Evolutionary conservation across 129 eudicot genomes (phyloP).

Genomic region (Helianthus annuus): DNA sequence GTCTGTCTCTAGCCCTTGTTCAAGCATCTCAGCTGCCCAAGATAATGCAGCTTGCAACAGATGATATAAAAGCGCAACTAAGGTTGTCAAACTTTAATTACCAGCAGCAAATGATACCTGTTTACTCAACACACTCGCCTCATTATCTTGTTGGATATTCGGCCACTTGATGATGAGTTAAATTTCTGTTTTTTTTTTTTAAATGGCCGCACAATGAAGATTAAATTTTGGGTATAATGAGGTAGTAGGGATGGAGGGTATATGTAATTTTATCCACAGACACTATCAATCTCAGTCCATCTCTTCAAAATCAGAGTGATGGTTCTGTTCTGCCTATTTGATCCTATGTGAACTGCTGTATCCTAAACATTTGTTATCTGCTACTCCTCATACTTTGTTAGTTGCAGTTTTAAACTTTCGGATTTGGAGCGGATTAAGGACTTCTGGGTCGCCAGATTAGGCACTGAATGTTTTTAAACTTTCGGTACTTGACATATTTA

Average conservation of each 20-base stretch:
- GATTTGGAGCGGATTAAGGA: too few species aligned
- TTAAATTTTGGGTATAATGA: not conserved
- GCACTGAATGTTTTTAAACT: too few species aligned
- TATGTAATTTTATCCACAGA: not conserved
- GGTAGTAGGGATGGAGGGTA: not conserved
- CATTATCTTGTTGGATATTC: slow-evolving; percentile 30
- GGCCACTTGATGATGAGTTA: slow-evolving; percentile 13
- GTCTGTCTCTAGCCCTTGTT: slow-evolving; percentile 42
- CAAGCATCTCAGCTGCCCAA: slow-evolving; percentile 49
- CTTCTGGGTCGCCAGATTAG: too few species aligned
- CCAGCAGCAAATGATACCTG: slow-evolving; percentile 22
- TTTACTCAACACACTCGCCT: slow-evolving; percentile 26
- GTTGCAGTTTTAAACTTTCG: too few species aligned
- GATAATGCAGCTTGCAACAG: slow-evolving; percentile 9
- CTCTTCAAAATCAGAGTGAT: too few species aligned
- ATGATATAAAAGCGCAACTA: slow-evolving; percentile 13
- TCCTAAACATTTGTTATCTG: too few species aligned
- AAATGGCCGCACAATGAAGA: not conserved
- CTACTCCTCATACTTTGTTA: too few species aligned
- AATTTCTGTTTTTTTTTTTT: not conserved
- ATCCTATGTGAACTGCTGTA: too few species aligned
- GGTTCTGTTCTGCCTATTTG: too few species aligned
- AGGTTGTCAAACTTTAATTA: not conserved
- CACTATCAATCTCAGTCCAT: not conserved
- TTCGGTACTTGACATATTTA: too few species aligned